Evolutionary conservation across 768 basidiomycete species (phyloP), one percentile per base, ranked within the genome.

Genomic region (Zangia roseola): DNA sequence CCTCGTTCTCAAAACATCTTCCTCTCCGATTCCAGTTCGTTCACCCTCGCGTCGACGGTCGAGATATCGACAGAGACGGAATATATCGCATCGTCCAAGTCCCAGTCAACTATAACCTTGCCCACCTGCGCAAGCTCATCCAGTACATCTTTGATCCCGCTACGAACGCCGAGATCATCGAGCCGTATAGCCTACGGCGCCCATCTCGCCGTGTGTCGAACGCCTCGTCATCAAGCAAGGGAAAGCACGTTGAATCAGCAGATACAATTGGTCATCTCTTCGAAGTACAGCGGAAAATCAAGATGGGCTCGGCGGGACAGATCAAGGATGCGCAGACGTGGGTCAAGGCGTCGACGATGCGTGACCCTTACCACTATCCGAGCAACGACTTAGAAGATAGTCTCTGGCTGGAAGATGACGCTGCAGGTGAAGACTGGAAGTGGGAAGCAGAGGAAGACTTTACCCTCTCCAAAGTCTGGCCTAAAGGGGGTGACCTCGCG

Each of bases 371-470:
- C 52, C 69, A 67, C 16, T 68, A 68, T 41, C 64, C 67, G 30
- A 57, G 77, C 3, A 80, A 77, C 55, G 67, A 67, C 19, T 66
- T 68, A 12, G 67, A 64, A 38, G 69, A 64, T 5, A 65, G 65
- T 35, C 52, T 59, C 31, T 59, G 66, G 54, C 51, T 65, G 23
- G 60, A 64, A 2, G 60, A 61, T n/a, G 55, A 62, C 0, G 69
- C 69, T 2, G 71, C 69, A 31, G 70, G 74, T 0, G 74, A 74
- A 6, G 74, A 71, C 9, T 86, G 84, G 80, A 74, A 71, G 35
- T 88, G 86, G 86, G 78, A 81, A 43, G 77, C 81, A 3, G 87
- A 88, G 59, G 83, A 86, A 57, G 86, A 86, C 52, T 75, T 79
- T 40, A 77, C 78, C 0, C 62, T 88, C 13, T 73, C 61, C 8